Conservation (phyloP, 2,329 filamentous ascomycete genomes). For the Colletotrichum cuscutae region DNA sequence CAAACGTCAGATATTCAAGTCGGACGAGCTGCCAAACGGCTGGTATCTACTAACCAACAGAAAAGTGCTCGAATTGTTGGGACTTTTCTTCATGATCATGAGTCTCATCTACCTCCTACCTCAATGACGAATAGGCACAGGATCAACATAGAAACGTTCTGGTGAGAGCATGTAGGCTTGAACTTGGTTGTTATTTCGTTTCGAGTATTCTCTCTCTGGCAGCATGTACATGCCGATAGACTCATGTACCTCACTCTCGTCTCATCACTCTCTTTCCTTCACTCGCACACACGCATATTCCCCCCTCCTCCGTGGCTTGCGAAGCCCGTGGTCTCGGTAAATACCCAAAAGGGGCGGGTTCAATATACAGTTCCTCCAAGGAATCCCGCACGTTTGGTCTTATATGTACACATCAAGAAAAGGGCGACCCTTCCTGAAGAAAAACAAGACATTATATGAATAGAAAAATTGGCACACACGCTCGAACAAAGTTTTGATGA, state of each 20-base stretch:
- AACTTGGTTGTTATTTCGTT: too few species aligned
- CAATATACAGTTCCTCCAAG: slow-evolving; percentile 1
- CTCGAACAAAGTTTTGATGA: neutral
- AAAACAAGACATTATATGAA: slow-evolving; percentile 31
- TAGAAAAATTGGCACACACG: slow-evolving; percentile 4
- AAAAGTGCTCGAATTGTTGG: too few species aligned
- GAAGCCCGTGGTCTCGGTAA: neutral
- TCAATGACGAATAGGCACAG: too few species aligned
- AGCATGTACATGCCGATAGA: neutral
- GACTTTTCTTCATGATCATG: too few species aligned
- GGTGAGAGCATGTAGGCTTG: too few species aligned
- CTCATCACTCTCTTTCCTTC: neutral
- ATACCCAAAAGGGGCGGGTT: neutral
- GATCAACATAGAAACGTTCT: too few species aligned
- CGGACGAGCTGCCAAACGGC: too few species aligned
- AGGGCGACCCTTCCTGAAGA: neutral
- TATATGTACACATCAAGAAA: slow-evolving; percentile 13
- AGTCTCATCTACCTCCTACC: too few species aligned
- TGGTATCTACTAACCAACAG: too few species aligned
- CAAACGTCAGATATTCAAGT: too few species aligned
- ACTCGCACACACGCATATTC: too few species aligned
- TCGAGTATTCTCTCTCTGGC: neutral
- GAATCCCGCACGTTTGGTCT: neutral
- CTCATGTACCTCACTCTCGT: neutral
- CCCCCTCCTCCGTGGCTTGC: neutral